Percentiles rank a stretch among this genome's conserved stretches.
phyloP scores from a whole-genome alignment of 2,329 filamentous ascomycete species.

The Thelonectria rubi region DNA sequence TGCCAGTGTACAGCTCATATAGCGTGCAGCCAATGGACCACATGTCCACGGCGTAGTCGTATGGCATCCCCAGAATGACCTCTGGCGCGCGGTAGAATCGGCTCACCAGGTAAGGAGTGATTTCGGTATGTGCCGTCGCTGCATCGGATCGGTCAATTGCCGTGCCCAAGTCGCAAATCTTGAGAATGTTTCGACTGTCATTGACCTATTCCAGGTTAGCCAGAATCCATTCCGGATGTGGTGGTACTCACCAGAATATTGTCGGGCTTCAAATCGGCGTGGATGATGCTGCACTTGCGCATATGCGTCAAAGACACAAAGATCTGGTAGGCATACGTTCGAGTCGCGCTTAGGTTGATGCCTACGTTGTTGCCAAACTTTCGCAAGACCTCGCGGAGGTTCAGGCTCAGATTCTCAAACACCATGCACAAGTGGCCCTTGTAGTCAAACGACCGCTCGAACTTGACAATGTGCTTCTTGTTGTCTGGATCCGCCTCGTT shows the following conservation, averaged over 20 bases:
- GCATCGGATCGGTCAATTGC: conserved; percentile 88
- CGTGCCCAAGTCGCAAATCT: conserved; percentile 97
- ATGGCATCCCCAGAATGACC: conserved; percentile 95
- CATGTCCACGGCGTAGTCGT: conserved; percentile 93
- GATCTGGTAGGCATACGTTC: conserved; percentile 92
- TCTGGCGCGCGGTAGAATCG: conserved; percentile 97
- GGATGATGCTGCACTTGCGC: conserved; percentile 91
- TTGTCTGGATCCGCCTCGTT: conserved; percentile 86
- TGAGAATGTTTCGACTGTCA: conserved; percentile 82
- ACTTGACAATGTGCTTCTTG: conserved; percentile 89
- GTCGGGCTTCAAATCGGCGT: conserved; percentile 97
- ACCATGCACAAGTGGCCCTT: conserved; percentile 96
- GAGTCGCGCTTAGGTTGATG: conserved; percentile 87
- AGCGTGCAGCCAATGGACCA: conserved; percentile 98
- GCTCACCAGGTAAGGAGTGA: conserved; percentile 94
- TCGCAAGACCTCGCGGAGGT: conserved; percentile 91
- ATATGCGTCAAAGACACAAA: conserved; percentile 89
- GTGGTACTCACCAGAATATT: conserved; percentile 78
- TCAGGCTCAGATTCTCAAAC: conserved; percentile 94
- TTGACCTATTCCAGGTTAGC: conserved; percentile 65
- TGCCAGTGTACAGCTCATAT: conserved; percentile 96
- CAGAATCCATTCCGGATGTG: not conserved
- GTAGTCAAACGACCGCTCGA: conserved; percentile 89
- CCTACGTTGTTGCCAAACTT: conserved; percentile 96
- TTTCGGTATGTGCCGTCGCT: conserved; percentile 76